Evolutionary conservation across 352 stramenopile species (phyloP).

Genomic region (Phytophthora crassamura): DNA sequence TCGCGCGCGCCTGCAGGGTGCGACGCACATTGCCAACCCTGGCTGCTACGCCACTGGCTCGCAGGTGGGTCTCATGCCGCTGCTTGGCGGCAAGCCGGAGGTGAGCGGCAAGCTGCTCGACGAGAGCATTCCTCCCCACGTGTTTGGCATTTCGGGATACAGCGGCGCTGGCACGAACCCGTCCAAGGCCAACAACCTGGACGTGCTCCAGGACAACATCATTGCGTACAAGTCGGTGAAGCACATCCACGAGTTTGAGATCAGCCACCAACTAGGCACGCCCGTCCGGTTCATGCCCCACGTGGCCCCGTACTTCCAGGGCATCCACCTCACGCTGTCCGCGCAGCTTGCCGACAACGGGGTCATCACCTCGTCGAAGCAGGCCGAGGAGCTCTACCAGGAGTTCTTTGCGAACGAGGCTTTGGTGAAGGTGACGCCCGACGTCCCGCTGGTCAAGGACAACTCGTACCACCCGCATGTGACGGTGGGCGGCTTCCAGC

Average conservation of each 20-base stretch:
- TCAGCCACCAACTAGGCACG: slow-evolving; percentile 84
- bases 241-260: slow-evolving; percentile 91
- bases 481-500: slow-evolving; percentile 88
- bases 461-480: slow-evolving; percentile 79
- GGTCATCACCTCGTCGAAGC: slow-evolving; percentile 60
- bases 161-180: slow-evolving; percentile 84
- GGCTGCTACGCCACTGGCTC: slow-evolving; percentile 89
- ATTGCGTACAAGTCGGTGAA: slow-evolving; percentile 92
- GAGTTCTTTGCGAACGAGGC: slow-evolving; percentile 86
- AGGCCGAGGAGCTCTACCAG: slow-evolving; percentile 78
- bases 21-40: slow-evolving; percentile 89
- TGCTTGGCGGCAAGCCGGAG: slow-evolving; percentile 72
- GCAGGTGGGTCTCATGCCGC: slow-evolving; percentile 80
- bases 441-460: slow-evolving; percentile 82
- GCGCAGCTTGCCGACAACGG: slow-evolving; percentile 72
- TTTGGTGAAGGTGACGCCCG: slow-evolving; percentile 80
- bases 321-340: slow-evolving; percentile 93
- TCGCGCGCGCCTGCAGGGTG: slow-evolving; percentile 60
- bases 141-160: slow-evolving; percentile 92
- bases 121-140: slow-evolving; percentile 69
- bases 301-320: slow-evolving; percentile 93
- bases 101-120: slow-evolving; percentile 65
- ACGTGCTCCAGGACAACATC: slow-evolving; percentile 86
- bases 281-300: slow-evolving; percentile 94
- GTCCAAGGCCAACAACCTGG: slow-evolving; percentile 84